A percentile compares a stretch with the other conserved stretches of the same genome.
These are phyloP conservation scores for Cystofilobasidium bisporidii DNA, from an alignment of 768 basidiomycete genomes.

Conservation along the genomic window DNA sequence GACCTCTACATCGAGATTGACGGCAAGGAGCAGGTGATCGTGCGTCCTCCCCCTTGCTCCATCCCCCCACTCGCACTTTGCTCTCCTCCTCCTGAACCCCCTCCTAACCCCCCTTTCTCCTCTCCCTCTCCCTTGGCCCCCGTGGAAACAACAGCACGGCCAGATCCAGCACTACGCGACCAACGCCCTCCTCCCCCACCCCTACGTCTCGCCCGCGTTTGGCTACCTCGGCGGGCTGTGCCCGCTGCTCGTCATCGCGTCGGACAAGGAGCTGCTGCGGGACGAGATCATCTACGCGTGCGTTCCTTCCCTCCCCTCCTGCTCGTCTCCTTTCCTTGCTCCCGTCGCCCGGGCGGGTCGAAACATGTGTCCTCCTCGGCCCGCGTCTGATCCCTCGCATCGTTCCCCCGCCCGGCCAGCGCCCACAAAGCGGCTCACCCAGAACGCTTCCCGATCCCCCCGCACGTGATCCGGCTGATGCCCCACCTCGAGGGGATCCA, in stretches of 20 bases:
- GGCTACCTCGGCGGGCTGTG: slow-evolving; percentile 80
- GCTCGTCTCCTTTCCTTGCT: too few species aligned
- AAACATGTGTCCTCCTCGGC: not conserved
- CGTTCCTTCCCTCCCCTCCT: not conserved
- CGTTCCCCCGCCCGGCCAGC: too few species aligned
- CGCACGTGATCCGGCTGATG: slow-evolving; percentile 46
- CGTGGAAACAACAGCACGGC: slow-evolving; percentile 21
- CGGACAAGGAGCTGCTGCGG: slow-evolving; percentile 27
- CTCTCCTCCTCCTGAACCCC: too few species aligned
- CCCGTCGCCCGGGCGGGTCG: too few species aligned
- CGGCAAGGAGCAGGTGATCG: slow-evolving; percentile 20
- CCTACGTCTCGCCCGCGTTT: slow-evolving; percentile 66
- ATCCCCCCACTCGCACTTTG: not conserved
- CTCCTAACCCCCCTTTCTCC: too few species aligned
- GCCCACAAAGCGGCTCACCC: slow-evolving; percentile 90
- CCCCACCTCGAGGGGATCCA: slow-evolving; percentile 40
- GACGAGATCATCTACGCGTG: slow-evolving; percentile 27
- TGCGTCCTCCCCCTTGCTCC: not conserved
- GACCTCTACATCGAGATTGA: slow-evolving; percentile 23
- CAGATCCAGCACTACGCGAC: slow-evolving; percentile 29
- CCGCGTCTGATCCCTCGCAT: too few species aligned
- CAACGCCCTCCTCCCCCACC: slow-evolving; percentile 49
- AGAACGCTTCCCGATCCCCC: slow-evolving; percentile 54
- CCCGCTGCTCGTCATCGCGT: slow-evolving; percentile 55
- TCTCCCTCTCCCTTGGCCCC: too few species aligned